Base-by-base conservation (phyloP, 179 eudicot species). In the Silene noctiflora region DNA sequence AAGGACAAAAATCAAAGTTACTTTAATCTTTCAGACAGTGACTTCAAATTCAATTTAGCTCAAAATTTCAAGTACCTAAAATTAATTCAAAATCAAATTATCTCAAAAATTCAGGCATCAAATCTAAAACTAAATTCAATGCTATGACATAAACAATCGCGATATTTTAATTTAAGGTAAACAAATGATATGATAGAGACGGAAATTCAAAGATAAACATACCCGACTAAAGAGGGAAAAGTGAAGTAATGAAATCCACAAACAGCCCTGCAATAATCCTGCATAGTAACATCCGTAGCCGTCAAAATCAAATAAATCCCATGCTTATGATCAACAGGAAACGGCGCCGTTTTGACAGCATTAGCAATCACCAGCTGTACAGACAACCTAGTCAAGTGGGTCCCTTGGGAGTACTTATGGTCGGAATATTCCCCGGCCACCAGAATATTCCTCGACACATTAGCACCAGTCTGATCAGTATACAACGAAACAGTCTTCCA, bases 221-320 rank as follows among this genome's bases (percentile, higher is more conserved):
- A 72, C 6, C 97, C 97, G 0, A 91, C 97, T 21, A 78, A 72
- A 1, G 98, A 94, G 0, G 98, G 92, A 79, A 94, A 94, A 0
- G 98, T 94, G 79, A 94, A 94, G 84, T 94, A 94, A 83, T 94
- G 97, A 77, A 94, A 94, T 22, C 98, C 98, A 56, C 98, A 94
- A 0, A 94, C 98, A 0, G 97, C 97, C 1, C 97, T 85, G 80
- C 98, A 94, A 82, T 86, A 94, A 64, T 94, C 98, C 81, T 94
- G 96, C 66, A 94, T 67, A 6, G 89, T 87, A 12, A 94, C 98
- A 81, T 91, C 98, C 1, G 7, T 73, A 3, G 96, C 83, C 0
- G 97, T 89, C 4, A 94, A 74, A 12, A 94, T 82, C 9, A 94
- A 84, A 79, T 88, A 94, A 69, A 91, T 80, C 55, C 98, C 98